Conservation (phyloP, 192 early-diverging fungal species). For the Rhizophlyctis rosea region DNA sequence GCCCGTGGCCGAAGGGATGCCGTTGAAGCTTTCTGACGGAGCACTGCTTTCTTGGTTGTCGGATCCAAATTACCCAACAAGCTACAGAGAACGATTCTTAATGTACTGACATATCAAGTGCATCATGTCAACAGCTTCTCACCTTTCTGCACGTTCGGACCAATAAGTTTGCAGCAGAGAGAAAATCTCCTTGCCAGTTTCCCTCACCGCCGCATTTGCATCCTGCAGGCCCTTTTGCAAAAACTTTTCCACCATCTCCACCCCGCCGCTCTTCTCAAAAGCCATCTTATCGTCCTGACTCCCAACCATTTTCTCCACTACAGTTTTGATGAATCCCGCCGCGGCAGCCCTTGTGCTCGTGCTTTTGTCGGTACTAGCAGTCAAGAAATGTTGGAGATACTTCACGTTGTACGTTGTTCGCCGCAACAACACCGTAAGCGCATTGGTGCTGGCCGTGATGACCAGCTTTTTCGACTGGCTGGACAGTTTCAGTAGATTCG, state of each 20-base stretch:
- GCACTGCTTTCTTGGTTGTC: constrained; percentile 20
- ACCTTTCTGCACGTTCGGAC: constrained; percentile 8
- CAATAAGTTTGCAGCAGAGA: constrained; percentile 10
- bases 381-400: constrained; percentile 19
- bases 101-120: too few species aligned
- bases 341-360: constrained; percentile 16
- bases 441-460: constrained; percentile 19
- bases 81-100: background rate
- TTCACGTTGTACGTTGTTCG: constrained; percentile 19
- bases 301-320: constrained; percentile 18
- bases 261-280: constrained; percentile 13
- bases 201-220: constrained; percentile 28
- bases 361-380: constrained; percentile 31
- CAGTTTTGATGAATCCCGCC: constrained; percentile 8
- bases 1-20: constrained; percentile 4
- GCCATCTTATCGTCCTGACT: background rate
- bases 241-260: constrained; percentile 27
- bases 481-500: constrained; percentile 27
- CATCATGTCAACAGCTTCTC: background rate
- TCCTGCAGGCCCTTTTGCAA: constrained; percentile 40
- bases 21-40: constrained; percentile 10
- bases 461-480: constrained; percentile 38
- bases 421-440: constrained; percentile 20
- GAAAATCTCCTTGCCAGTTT: constrained; percentile 29
- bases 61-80: constrained; percentile 16